Evolutionary conservation across 129 eudicot genomes (phyloP).

Genomic region (Cynara cardunculus): DNA sequence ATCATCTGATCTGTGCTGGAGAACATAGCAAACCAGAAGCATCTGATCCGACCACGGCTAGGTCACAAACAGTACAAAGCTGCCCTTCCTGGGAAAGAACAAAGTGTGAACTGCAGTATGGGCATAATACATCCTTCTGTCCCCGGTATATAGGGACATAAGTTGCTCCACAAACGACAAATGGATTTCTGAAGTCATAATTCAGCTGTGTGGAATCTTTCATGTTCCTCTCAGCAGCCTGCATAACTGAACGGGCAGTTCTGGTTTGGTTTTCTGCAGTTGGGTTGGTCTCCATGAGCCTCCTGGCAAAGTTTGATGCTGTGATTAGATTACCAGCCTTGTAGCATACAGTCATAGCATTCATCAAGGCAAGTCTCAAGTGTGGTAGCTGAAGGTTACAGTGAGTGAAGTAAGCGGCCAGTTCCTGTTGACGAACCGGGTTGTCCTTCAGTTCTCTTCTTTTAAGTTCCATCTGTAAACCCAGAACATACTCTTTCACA

Average conservation of each 20-base stretch:
- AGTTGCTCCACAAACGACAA: constrained; percentile 76
- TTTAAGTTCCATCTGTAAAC: constrained; percentile 67
- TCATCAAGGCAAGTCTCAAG: constrained; percentile 52
- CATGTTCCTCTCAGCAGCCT: constrained; percentile 74
- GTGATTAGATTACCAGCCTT: constrained; percentile 49
- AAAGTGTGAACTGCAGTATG: constrained; percentile 62
- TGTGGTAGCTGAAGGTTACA: constrained; percentile 72
- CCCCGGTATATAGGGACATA: constrained; percentile 70
- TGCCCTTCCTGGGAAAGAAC: constrained; percentile 62
- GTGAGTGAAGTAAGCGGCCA: constrained; percentile 76
- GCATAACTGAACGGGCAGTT: constrained; percentile 60
- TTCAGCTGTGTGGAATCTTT: constrained; percentile 48
- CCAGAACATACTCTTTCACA: constrained; percentile 60
- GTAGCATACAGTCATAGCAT: constrained; percentile 61
- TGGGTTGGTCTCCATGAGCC: constrained; percentile 67
- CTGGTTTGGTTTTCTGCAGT: constrained; percentile 54
- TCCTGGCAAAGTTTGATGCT: constrained; percentile 65
- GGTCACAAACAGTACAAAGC: constrained; percentile 65
- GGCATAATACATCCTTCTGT: constrained; percentile 63
- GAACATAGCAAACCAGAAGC: constrained; percentile 77
- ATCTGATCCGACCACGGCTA: constrained; percentile 61
- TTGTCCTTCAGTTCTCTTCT: constrained; percentile 56
- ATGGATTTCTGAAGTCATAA: constrained; percentile 73
- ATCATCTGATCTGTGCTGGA: constrained; percentile 65
- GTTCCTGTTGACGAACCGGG: constrained; percentile 65